Percentiles rank a stretch among this genome's conserved stretches.
Conservation (phyloP, 768 basidiomycete species). For the Clavaria fumosa region DNA sequence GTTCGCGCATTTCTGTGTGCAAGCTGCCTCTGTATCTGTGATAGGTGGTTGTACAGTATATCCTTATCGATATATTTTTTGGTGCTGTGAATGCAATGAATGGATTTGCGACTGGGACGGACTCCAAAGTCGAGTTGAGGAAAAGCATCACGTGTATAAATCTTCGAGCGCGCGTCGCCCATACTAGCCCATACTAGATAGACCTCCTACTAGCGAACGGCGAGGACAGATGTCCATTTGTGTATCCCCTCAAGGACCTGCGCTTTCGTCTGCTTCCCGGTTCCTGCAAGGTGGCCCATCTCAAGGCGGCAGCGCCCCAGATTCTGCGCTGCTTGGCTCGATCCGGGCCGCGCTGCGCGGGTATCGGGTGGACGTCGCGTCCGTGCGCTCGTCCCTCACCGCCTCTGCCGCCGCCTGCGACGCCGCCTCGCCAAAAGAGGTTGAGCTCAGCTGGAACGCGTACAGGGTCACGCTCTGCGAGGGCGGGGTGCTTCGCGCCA, state of each 20-base stretch:
- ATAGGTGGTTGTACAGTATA: neutral
- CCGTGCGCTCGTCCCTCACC: constrained; percentile 29
- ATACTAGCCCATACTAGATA: neutral
- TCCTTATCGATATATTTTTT: neutral
- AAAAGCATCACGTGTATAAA: too few relatives aligned
- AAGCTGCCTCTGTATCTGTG: neutral
- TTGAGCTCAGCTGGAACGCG: constrained; percentile 59
- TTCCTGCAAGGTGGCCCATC: constrained; percentile 19
- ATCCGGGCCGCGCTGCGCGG: constrained; percentile 49
- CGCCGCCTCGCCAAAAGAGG: constrained; percentile 33
- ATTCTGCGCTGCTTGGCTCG: constrained; percentile 34
- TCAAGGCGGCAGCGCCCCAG: constrained; percentile 11
- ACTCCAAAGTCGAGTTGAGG: too few relatives aligned
- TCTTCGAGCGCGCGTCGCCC: too few relatives aligned
- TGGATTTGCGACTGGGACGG: too few relatives aligned
- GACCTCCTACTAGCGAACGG: neutral
- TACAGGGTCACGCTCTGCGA: constrained; percentile 44
- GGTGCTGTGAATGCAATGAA: too few relatives aligned
- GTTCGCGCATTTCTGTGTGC: neutral
- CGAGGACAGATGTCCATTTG: constrained; percentile 13
- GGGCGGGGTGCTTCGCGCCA: constrained; percentile 53
- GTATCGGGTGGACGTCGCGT: constrained; percentile 26
- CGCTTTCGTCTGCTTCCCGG: constrained; percentile 28
- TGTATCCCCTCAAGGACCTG: constrained; percentile 27
- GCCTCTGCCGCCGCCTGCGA: constrained; percentile 23